A percentile compares a stretch with the other conserved stretches of the same genome.
phyloP scores from a whole-genome alignment of 306 rosid genomes.

The Rubus parviflorus region DNA sequence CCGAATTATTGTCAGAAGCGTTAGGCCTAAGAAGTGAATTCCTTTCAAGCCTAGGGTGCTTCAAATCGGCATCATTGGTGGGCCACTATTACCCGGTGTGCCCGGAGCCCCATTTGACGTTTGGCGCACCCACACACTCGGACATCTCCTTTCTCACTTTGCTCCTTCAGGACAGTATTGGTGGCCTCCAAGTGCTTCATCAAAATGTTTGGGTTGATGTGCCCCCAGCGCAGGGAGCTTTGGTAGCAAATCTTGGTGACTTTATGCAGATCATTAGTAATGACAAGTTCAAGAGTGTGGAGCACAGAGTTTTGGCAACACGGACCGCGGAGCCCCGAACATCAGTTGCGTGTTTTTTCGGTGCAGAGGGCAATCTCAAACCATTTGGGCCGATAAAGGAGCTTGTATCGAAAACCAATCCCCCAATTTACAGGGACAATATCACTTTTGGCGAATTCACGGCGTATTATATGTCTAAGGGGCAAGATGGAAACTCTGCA shows the following conservation, averaged over 20 bases:
- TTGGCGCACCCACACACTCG: conserved; percentile 17
- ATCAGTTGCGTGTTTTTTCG: conserved; percentile 23
- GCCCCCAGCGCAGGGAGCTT: conserved; percentile 1
- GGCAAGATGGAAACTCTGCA: conserved; percentile 1
- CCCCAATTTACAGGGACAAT: conserved; percentile 12
- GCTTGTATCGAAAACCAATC: conserved; percentile 8
- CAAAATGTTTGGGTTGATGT: conserved; percentile 28
- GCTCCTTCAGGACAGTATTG: conserved; percentile 21
- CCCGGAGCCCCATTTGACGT: conserved; percentile 25
- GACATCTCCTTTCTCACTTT: conserved; percentile 27
- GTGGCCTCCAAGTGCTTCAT: conserved; percentile 27
- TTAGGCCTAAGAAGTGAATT: conserved; percentile 22
- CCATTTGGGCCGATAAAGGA: conserved; percentile 25
- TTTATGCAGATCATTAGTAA: conserved; percentile 22
- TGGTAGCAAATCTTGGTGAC: conserved; percentile 19
- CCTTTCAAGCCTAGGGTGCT: conserved; percentile 21
- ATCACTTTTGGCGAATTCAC: neutral
- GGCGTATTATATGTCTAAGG: neutral
- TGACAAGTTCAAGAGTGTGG: conserved; percentile 18
- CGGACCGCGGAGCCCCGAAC: neutral
- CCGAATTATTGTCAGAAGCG: conserved; percentile 26
- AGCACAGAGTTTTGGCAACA: conserved; percentile 18
- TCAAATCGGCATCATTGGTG: neutral
- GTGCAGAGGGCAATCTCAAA: neutral
- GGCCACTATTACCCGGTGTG: conserved; percentile 27